phyloP scores from a whole-genome alignment of 352 stramenopile species.

The Nothophytophthora sp. region DNA sequence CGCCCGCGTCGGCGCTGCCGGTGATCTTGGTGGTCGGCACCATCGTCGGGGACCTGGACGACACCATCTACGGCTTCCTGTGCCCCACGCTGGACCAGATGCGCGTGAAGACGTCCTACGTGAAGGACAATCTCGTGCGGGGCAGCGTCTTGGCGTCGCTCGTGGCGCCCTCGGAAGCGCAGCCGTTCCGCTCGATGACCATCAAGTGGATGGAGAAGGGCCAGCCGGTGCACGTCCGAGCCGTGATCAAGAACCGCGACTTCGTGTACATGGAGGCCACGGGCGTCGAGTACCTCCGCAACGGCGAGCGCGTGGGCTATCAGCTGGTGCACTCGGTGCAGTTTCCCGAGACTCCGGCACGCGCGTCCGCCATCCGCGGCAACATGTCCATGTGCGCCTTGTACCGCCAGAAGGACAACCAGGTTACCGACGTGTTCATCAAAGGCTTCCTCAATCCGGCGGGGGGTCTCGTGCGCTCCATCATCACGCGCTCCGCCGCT shows the following conservation, averaged over 20 bases:
- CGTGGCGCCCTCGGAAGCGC: conserved; percentile 24
- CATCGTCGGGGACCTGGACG: conserved; percentile 41
- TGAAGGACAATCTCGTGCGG: conserved; percentile 33
- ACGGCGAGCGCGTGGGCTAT: conserved; percentile 60
- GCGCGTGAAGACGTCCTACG: conserved; percentile 44
- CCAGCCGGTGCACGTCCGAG: conserved; percentile 25
- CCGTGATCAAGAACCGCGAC: conserved; percentile 49
- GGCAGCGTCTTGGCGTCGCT: conserved; percentile 41
- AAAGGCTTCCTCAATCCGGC: conserved; percentile 31
- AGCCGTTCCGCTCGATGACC: conserved; percentile 36
- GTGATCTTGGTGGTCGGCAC: conserved; percentile 30
- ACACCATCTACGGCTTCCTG: conserved; percentile 35
- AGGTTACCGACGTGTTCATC: conserved; percentile 32
- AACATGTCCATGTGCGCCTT: conserved; percentile 39
- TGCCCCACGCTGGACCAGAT: conserved; percentile 34
- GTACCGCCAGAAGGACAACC: conserved; percentile 33
- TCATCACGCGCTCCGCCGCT: conserved; percentile 34
- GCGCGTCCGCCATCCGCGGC: conserved; percentile 19
- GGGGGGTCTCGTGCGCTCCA: conserved; percentile 34
- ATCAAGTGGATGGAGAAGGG: conserved; percentile 56
- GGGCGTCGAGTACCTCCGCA: conserved; percentile 40
- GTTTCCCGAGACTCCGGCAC: conserved; percentile 33
- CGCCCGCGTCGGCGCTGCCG: conserved; percentile 8
- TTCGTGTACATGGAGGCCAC: conserved; percentile 55
- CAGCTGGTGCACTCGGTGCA: conserved; percentile 62